These are phyloP conservation scores for Pezicula carpinea DNA, from an alignment of 2,329 filamentous ascomycete genomes.

Conservation along the genomic window DNA sequence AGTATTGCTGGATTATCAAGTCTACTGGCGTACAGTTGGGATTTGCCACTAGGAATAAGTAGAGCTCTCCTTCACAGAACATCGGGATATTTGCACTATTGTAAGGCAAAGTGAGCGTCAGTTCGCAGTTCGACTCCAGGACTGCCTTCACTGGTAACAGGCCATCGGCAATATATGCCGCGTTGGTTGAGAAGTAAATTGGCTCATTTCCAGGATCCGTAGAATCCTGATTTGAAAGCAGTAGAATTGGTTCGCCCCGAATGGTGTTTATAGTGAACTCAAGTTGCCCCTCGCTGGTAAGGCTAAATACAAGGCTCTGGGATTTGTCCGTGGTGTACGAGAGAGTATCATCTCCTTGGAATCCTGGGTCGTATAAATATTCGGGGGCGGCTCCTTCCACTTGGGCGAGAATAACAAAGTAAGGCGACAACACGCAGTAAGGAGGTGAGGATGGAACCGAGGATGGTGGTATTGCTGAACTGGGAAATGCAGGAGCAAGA, in stretches of 20 bases:
- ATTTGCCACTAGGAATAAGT: not conserved
- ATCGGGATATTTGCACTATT: constrained; percentile 7
- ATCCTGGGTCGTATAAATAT: constrained; percentile 13
- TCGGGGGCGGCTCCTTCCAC: constrained; percentile 3
- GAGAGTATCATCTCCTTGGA: constrained; percentile 10
- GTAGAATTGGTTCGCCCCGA: constrained; percentile 6
- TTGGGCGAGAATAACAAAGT: constrained; percentile 11
- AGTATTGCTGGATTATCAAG: not conserved
- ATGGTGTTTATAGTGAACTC: constrained; percentile 9
- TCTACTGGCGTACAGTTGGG: not conserved
- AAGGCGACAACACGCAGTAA: constrained; percentile 10
- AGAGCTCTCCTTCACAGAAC: constrained; percentile 6
- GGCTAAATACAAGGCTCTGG: constrained; percentile 10
- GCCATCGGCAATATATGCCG: constrained; percentile 2
- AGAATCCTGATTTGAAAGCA: constrained; percentile 13
- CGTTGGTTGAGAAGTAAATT: constrained; percentile 11
- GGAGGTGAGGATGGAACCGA: not conserved
- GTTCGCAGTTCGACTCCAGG: constrained; percentile 10
- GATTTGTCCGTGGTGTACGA: constrained; percentile 5
- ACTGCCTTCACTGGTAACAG: constrained; percentile 9
- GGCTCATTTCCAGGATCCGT: constrained; percentile 13
- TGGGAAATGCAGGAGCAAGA: not conserved
- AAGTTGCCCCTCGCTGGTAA: constrained; percentile 9
- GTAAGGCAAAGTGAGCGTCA: constrained; percentile 10
- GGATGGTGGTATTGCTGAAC: not conserved